Conservation (phyloP, 768 basidiomycete species). For the Amanita exitialis region DNA sequence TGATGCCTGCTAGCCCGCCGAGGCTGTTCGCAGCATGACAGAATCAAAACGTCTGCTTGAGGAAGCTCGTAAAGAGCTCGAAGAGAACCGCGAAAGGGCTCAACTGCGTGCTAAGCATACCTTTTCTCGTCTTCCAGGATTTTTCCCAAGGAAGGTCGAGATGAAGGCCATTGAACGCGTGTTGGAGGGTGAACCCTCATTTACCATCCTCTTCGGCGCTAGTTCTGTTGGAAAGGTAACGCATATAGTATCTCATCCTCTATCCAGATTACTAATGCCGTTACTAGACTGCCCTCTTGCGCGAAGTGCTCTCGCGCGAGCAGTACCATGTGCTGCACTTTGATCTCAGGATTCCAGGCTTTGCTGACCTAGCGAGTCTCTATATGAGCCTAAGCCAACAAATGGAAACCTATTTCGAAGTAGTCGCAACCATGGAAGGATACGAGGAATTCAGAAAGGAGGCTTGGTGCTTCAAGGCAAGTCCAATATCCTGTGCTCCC, state of each 20-base stretch:
- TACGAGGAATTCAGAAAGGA: slow-evolving; percentile 69
- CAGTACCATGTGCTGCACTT: slow-evolving; percentile 76
- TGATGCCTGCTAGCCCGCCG: slow-evolving; percentile 44
- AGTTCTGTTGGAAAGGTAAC: slow-evolving; percentile 72
- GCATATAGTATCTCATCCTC: slow-evolving; percentile 2
- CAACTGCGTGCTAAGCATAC: slow-evolving; percentile 68
- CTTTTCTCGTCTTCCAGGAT: slow-evolving; percentile 66
- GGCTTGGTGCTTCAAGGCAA: slow-evolving; percentile 71
- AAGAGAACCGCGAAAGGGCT: slow-evolving; percentile 53
- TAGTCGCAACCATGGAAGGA: slow-evolving; percentile 49
- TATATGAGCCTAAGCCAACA: slow-evolving; percentile 71
- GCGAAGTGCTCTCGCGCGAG: slow-evolving; percentile 62
- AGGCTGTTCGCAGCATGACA: slow-evolving; percentile 69
- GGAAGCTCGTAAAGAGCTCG: slow-evolving; percentile 68
- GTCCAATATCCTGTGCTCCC: neutral
- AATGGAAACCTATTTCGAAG: slow-evolving; percentile 74
- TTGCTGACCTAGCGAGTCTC: slow-evolving; percentile 70
- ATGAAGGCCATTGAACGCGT: slow-evolving; percentile 53
- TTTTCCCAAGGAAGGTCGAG: slow-evolving; percentile 62
- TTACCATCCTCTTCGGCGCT: slow-evolving; percentile 74
- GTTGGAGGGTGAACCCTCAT: slow-evolving; percentile 63
- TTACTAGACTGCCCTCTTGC: slow-evolving; percentile 60
- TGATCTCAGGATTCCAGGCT: slow-evolving; percentile 76
- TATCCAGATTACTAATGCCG: neutral
- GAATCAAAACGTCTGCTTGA: slow-evolving; percentile 71